These are phyloP conservation scores for Trametes meyenii DNA, from an alignment of 768 basidiomycete genomes.

Conservation along the genomic window DNA sequence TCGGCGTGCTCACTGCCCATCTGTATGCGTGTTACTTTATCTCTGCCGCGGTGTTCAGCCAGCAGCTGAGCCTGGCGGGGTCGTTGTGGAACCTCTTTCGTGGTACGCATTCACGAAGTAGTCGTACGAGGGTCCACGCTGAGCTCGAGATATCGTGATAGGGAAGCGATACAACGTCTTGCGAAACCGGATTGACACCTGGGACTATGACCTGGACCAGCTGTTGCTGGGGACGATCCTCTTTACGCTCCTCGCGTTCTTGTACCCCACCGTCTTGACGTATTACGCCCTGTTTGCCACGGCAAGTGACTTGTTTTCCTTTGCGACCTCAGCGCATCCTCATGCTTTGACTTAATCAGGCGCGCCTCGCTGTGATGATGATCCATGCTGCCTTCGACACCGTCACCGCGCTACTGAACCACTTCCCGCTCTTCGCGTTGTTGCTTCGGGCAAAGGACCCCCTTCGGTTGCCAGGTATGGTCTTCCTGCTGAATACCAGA, in stretches of 20 bases:
- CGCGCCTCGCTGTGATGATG: constrained; percentile 55
- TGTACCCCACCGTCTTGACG: constrained; percentile 82
- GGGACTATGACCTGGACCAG: constrained; percentile 92
- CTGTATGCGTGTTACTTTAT: constrained; percentile 70
- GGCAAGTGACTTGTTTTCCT: constrained; percentile 49
- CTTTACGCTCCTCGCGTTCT: constrained; percentile 79
- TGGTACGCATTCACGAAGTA: constrained; percentile 49
- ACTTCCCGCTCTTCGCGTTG: constrained; percentile 89
- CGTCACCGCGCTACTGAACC: constrained; percentile 79
- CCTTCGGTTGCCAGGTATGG: constrained; percentile 73
- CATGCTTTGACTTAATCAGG: constrained; percentile 39
- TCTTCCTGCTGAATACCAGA: not conserved
- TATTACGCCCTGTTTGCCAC: constrained; percentile 84
- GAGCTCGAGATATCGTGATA: constrained; percentile 35
- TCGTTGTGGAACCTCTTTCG: constrained; percentile 90
- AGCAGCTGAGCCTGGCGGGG: constrained; percentile 56
- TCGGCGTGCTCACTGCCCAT: constrained; percentile 71
- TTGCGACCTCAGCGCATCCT: not conserved
- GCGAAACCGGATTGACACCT: constrained; percentile 84
- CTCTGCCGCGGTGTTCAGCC: constrained; percentile 61
- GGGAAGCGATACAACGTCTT: constrained; percentile 90
- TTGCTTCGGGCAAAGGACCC: constrained; percentile 86
- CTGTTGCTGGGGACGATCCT: constrained; percentile 92
- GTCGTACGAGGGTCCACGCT: not conserved
- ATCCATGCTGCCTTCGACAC: constrained; percentile 67